Evolutionary conservation across 2,329 filamentous ascomycete species (phyloP).

Genomic region (Diaporthe ilicicola): DNA sequence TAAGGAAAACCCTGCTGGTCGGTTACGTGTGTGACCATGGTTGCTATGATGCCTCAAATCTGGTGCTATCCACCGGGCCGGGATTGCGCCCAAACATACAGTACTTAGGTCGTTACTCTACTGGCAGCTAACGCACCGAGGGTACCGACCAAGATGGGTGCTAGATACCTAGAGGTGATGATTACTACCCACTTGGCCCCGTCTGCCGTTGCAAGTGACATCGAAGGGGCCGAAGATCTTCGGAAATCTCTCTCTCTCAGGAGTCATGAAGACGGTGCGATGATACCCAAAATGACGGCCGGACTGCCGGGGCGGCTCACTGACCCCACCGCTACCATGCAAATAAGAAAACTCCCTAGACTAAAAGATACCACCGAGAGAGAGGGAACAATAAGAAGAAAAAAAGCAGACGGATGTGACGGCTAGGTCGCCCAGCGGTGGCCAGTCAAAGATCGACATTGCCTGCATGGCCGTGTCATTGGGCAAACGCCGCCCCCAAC

Average conservation of each 20-base stretch:
- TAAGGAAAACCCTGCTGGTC: background rate
- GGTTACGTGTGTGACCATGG: background rate
- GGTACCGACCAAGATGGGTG: background rate
- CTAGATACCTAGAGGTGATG: background rate
- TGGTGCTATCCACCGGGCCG: too few relatives aligned
- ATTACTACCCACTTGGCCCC: background rate
- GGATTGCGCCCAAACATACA: too few relatives aligned
- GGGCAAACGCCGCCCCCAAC: background rate
- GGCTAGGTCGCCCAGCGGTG: background rate
- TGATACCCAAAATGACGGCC: background rate
- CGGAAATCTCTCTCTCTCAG: conserved; percentile 1
- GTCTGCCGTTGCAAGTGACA: background rate
- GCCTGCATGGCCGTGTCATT: background rate
- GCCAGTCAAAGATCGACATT: conserved; percentile 12
- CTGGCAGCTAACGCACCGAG: background rate
- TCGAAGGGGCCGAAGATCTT: background rate
- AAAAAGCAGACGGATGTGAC: background rate
- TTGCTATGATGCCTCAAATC: background rate
- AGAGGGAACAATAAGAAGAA: too few relatives aligned
- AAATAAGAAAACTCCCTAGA: background rate
- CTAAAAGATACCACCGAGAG: background rate
- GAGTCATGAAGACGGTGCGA: conserved; percentile 6
- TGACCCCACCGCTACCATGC: conserved; percentile 7
- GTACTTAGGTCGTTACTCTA: too few relatives aligned
- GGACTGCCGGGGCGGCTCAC: background rate